phyloP scores from a whole-genome alignment of 306 rosid genomes.

The Comarum palustre region DNA sequence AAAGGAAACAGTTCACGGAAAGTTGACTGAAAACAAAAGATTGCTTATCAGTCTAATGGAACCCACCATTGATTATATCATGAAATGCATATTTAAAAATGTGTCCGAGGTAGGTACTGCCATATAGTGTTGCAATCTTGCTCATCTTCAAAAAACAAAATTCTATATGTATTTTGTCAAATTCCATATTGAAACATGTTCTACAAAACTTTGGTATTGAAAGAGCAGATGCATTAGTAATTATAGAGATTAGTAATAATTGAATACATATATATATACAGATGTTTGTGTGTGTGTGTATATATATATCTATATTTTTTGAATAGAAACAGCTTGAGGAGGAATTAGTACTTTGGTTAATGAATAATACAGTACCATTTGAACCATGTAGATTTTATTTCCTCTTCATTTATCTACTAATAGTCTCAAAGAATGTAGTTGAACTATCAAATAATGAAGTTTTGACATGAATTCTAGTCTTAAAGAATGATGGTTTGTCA shows the following conservation, averaged over 20 bases:
- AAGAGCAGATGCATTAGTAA: not conserved
- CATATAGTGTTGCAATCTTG: constrained; percentile 16
- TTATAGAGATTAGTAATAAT: constrained; percentile 11
- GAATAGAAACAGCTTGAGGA: not conserved
- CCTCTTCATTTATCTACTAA: constrained; percentile 2
- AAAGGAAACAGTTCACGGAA: constrained; percentile 38
- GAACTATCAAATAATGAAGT: constrained; percentile 12
- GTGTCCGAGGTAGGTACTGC: constrained; percentile 58
- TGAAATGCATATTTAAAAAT: constrained; percentile 64
- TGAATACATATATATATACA: not conserved
- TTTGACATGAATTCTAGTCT: constrained; percentile 8
- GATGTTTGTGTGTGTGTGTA: not conserved
- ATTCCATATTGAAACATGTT: constrained; percentile 8
- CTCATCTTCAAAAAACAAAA: constrained; percentile 15
- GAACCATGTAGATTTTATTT: not conserved
- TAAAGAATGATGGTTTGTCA: not conserved
- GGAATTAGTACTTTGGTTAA: not conserved
- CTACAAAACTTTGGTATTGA: not conserved
- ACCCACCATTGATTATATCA: constrained; percentile 78
- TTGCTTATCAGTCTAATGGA: constrained; percentile 64
- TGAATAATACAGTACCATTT: not conserved
- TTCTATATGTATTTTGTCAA: constrained; percentile 10
- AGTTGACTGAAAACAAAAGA: constrained; percentile 36
- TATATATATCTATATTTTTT: too few relatives aligned
- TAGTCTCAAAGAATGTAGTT: constrained; percentile 11